Evolutionary conservation across 148 eudicot genomes (phyloP), one percentile per base, ranked within the genome.

Genomic region (Dysphania ambrosioides): DNA sequence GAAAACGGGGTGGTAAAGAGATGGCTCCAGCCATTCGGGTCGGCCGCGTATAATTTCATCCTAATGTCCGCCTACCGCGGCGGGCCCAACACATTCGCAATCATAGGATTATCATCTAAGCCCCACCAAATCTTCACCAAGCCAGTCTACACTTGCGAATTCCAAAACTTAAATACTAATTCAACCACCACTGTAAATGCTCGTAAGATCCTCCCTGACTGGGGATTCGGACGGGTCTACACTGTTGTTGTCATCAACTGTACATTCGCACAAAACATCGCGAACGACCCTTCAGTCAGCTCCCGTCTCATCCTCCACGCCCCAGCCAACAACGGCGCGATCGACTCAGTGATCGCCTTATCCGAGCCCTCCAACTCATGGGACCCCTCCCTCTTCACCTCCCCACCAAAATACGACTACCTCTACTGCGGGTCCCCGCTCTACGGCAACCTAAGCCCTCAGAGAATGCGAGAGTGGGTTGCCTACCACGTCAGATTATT

Each of bases 31-130:
- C 84, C 94, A 0, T 64, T 59, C 61, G 97, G 97, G 40, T 30
- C 81, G 3, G 94, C 89, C 49, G 89, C 96, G 0, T 89, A 88
- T 81, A 75, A 70, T 42, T 88, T 88, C 82, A 78, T 92, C 24
- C 82, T 89, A 18, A 92, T 92, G 97, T 83, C 89, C 10, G 94
- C 94, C 6, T 92, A 92, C 81, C 79, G 97, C 13, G 97, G 95
- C n/a, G 95, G 97, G 16, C 51, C 71, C 72, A 66, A 77, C 77
- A 82, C 85, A 21, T 92, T 92, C 58, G 87, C 95, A 26, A 69
- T 90, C 38, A 70, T 77, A 5, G 97, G 82, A 8, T 56, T 92
- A 0, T 73, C 91, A 4, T 92, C 97, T 8, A 92, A 92, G 64
- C 91, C 97, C 0, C 83, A 90, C 21, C 89, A 87, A 16, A 70